Base-by-base conservation (phyloP, 352 stramenopile genomes). In the Phytophthora vignae region DNA sequence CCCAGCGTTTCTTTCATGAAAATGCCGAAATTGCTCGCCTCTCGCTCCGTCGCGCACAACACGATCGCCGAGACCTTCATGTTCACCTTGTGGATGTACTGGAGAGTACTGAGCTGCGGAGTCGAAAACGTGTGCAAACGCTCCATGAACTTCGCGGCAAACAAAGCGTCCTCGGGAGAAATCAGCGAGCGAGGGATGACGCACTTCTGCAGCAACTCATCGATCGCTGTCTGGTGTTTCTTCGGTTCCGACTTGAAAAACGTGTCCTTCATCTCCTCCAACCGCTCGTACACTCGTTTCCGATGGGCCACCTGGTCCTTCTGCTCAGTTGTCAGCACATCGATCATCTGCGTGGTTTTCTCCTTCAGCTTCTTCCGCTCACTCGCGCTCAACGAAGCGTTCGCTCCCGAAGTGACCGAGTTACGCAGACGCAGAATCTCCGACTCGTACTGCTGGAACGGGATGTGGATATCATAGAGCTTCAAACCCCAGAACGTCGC, bases 391-490 rank as follows among this genome's bases (percentile, higher is more conserved):
- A 91, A 22, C 10, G 50, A 78, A 8, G 67, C 63, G 40, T 76
- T 78, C 19, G 62, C 59, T n/a, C 74, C 70, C 21, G 75, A 82
- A 25, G 70, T 73, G 4, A 90, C 69, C 1, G 88, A 93, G 31
- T 86, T 87, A 10, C 88, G 85, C 22, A 95, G 69, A 21, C 88
- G 86, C 7, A 78, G 58, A 67, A 96, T 96, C 67, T 97, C 91
- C 1, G 80, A 78, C 33, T 96, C 87, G 74, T 97, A 97, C 55
- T 96, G 88, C 29, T 83, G 78, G 62, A 95, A 93, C 29, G 91
- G 91, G 7, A 95, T 79, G 67, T 96, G 82, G 42, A 97, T 91
- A 72, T 97, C 91, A 63, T 96, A 96, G 36, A 96, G 69, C 50
- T 87, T 92, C 55, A 97, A 73, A 11, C 82, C 87, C 91, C 91